Conservation (phyloP, 179 eudicot genomes). For the Nepenthes alata region DNA sequence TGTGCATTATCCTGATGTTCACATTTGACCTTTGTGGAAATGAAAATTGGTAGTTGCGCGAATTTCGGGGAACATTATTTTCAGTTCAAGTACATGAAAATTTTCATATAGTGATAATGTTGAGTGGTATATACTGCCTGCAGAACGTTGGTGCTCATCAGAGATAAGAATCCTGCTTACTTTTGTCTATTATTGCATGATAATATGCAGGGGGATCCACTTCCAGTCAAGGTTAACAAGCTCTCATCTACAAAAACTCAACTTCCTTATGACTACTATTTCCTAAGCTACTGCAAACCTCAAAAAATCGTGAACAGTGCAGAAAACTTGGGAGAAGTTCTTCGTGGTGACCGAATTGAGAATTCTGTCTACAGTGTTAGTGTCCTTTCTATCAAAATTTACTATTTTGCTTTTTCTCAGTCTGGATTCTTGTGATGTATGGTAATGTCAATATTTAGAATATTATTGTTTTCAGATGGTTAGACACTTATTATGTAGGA, state of each 20-base stretch:
- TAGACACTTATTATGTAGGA: neutral
- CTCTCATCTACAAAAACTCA: constrained; percentile 22
- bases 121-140: no score
- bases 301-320: constrained; percentile 23
- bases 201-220: constrained; percentile 26
- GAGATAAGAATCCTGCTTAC: neutral
- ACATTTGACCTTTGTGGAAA: no score
- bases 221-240: constrained; percentile 36
- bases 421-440: neutral
- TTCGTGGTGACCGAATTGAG: constrained; percentile 40
- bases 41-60: no score
- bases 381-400: neutral
- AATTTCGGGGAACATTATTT: no score
- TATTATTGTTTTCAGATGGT: no score
- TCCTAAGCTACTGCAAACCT: constrained; percentile 36
- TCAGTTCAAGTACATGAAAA: no score
- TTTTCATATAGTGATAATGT: no score
- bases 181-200: neutral
- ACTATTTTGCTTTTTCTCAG: neutral
- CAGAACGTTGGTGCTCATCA: no score
- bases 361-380: constrained; percentile 32
- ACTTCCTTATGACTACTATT: constrained; percentile 33
- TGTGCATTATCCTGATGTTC: no score
- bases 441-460: no score
- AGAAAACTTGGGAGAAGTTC: constrained; percentile 40